Evolutionary conservation across 1,284 basidiomycete genomes (phyloP), one percentile per base, ranked within the genome.

Genomic region (Trichosporon sp.): DNA sequence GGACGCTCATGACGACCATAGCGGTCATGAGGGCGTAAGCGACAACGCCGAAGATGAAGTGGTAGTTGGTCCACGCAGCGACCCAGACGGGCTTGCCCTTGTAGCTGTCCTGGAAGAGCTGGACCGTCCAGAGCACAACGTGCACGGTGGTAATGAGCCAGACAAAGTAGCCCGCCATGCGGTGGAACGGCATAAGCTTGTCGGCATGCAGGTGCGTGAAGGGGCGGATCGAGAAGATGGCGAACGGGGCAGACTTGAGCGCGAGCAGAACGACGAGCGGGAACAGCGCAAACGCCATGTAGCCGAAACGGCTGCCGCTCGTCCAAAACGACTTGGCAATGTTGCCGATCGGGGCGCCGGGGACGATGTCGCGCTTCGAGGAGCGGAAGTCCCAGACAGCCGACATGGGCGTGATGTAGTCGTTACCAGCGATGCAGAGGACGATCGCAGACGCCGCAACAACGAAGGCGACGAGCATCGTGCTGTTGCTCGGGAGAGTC

Each of bases 301-400:
- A 86, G 0, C 93, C 93, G 8, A 90, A 88, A 26, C 93, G 86
- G 37, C 88, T 89, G 16, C 90, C 91, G 0, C 89, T 86, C 0
- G 92, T 91, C 93, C 93, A 95, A 85, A 89, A 89, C 2, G 90
- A 87, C 80, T 92, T 92, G 67, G 83, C 75, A 78, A 94, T 90
- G 67, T 89, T 88, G 68, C 51, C 63, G 31, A 65, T 46, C 19
- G 68, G 68, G 61, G 63, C 68, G 21, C 68, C 68, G 2, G 89
- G 87, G 26, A 64, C 26, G 6, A 31, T 35, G n/a, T 69, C 65
- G 19, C 38, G 61, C 75, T 77, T 4, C 46, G 43, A 48, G 14
- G 40, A 48, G 10, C 40, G 56, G 63, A 84, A 79, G 77, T 87
- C 78, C 84, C 88, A 89, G 4, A 88, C 78, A 26, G 82, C 84